Base-by-base conservation (phyloP, 2,329 filamentous ascomycete genomes). In the Scedosporium boydii region DNA sequence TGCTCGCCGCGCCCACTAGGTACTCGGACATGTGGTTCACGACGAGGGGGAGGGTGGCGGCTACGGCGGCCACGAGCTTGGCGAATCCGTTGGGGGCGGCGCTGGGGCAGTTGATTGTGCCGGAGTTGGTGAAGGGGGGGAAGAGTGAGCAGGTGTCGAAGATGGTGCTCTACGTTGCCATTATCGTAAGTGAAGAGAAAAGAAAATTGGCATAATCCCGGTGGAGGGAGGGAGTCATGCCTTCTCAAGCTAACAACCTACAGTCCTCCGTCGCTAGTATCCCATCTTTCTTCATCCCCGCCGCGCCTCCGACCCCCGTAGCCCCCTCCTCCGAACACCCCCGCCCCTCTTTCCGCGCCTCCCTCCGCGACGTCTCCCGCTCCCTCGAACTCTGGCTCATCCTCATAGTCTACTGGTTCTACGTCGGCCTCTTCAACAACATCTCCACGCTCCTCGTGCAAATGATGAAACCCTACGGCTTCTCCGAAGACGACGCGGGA, bases 1-100 rank as follows among this genome's bases (percentile, higher is more conserved):
- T 96, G 12, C 84, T 98, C 9, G 87, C 89, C 6, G 91, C 93
- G 0, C 93, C 95, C 0, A 93, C 95, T 0, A 82, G 91, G 65
- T 99, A 96, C 75, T 95, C 90, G 62, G 93, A 97, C 72, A 78
- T 96, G 64, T 98, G 95, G 95, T 98, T 98, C 76, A 93, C 91
- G 1, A 59, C 38, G 29, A 63, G 62, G 42, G 93, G 93, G 6
- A 85, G 95, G 62, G 90, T 96, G 12, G 88, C 89, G 61, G 93
- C 93, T 18, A 98, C 93, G 0, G 95, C 93, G 1, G 70, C 96
- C 42, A 87, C 88, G 23, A 93, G 87, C 64, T 76, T 98, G 63
- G 91, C 93, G 3, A 98, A 97, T 73, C 93, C 93, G 0, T 82
- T 98, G 60, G 93, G 93, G 14, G 93, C 89, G 23, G 93, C 93